These are phyloP conservation scores for Akanthomyces muscarius DNA, from an alignment of 2,329 filamentous ascomycete species.

Conservation along the genomic window DNA sequence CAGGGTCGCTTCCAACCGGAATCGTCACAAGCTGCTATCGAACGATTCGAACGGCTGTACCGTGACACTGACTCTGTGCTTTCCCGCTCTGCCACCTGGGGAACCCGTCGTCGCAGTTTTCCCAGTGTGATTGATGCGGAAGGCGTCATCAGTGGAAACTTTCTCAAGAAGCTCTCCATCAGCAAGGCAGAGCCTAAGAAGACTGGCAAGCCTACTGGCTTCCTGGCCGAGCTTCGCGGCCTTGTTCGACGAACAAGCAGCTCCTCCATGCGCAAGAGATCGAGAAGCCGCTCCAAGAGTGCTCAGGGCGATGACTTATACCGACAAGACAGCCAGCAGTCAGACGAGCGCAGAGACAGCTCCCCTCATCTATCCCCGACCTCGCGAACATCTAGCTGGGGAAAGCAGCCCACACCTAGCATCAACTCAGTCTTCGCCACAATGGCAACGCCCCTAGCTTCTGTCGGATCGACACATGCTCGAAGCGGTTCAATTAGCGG, in stretches of 20 bases:
- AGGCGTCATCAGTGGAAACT: slow-evolving; percentile 54
- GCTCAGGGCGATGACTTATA: slow-evolving; percentile 20
- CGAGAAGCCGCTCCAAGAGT: slow-evolving; percentile 40
- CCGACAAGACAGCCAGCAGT: slow-evolving; percentile 28
- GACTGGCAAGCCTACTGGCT: slow-evolving; percentile 41
- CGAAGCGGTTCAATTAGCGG: slow-evolving; percentile 59
- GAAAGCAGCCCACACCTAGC: slow-evolving; percentile 49
- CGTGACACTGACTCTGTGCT: slow-evolving; percentile 55
- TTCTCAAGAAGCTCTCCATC: slow-evolving; percentile 60
- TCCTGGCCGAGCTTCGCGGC: slow-evolving; percentile 47
- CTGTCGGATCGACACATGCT: slow-evolving; percentile 52
- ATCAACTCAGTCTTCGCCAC: slow-evolving; percentile 56
- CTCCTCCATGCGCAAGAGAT: slow-evolving; percentile 43
- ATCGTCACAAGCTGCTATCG: slow-evolving; percentile 51
- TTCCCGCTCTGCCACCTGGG: slow-evolving; percentile 65
- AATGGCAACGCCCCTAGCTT: slow-evolving; percentile 52
- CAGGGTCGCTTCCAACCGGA: slow-evolving; percentile 42
- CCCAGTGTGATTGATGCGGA: slow-evolving; percentile 58
- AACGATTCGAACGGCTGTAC: slow-evolving; percentile 47
- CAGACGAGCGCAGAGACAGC: slow-evolving; percentile 38
- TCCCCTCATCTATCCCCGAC: slow-evolving; percentile 45
- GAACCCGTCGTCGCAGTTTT: slow-evolving; percentile 62
- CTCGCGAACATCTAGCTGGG: slow-evolving; percentile 48
- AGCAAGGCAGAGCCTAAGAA: slow-evolving; percentile 41
- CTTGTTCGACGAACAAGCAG: slow-evolving; percentile 49